Evolutionary conservation across 768 basidiomycete genomes (phyloP).

Genomic region (Leccinum uliginosum): DNA sequence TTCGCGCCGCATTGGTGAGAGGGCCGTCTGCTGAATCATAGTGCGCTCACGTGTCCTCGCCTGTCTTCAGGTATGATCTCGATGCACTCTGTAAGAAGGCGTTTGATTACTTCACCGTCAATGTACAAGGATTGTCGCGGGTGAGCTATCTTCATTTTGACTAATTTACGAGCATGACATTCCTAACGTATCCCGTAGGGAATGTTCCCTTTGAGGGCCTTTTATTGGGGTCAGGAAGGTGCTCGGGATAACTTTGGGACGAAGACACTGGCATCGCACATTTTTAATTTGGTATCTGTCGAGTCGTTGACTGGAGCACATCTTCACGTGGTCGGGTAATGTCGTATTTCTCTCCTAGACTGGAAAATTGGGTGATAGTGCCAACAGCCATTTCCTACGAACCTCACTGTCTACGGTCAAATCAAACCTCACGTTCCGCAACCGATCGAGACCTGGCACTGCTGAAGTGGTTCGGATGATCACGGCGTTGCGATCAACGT

Average conservation of each 20-base stretch:
- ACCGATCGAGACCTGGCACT: not conserved
- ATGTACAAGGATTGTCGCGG: conserved; percentile 88
- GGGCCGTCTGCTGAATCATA: conserved; percentile 1
- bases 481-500: not conserved
- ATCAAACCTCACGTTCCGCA: not conserved
- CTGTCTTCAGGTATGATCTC: conserved; percentile 75
- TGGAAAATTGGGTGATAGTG: not conserved
- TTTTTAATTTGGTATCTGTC: not conserved
- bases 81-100: conserved; percentile 81
- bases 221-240: conserved; percentile 86
- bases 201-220: conserved; percentile 72
- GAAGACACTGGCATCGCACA: not conserved
- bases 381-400: not conserved
- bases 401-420: not conserved
- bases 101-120: conserved; percentile 82
- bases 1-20: conserved; percentile 71
- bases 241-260: conserved; percentile 72
- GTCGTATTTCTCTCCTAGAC: not conserved
- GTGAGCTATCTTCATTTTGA: conserved; percentile 38
- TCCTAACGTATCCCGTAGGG: conserved; percentile 48
- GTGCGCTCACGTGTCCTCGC: not conserved
- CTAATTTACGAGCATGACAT: not conserved
- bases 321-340: not conserved
- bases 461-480: not conserved
- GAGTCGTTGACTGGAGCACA: not conserved